Evolutionary conservation across 75 land plant species (phyloP), one percentile per base, ranked within the genome.

Genomic region (Larix kaempferi): DNA sequence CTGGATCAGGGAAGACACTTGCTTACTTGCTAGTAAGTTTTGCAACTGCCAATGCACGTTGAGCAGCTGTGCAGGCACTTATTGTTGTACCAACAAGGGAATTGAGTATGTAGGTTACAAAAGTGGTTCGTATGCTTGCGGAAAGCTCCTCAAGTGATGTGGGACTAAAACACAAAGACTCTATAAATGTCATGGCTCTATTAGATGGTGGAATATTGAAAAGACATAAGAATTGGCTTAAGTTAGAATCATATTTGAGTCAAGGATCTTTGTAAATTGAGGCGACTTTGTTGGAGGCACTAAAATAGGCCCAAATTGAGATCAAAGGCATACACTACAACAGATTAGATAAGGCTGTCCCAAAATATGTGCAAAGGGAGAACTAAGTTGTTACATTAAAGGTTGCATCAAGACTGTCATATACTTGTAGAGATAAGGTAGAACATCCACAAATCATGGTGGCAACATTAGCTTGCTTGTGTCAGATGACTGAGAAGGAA

Each of bases 21-120:
- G 88, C 93, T 29, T 95, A 91, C 76, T 82, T 95, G 22, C 62
- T 93, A 52, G 78, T 83, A 21, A 84, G 78, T 4, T 64, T 79
- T 56, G 55, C 75, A 13, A 73, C 62, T 56, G 52, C 78, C 67
- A 79, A 82, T 26, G 35, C 80, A 56, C 74, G 57, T 59, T 85
- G 89, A 81, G 87, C 94, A 41, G 90, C 97, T 64, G 91, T 96
- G 26, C 99, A 96, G 78, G 99, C 99, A 44, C 62, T 94, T 73
- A 90, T 96, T 52, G 91, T 97, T 13, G 98, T 97, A 44, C 99
- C 99, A 10, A 92, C 99, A 13, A 83, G 99, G 74, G 99, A 97
- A 78, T 87, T 97, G 78, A 98, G 98, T 10, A 97, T 97, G 79
- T 63, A 95, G 96, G 98, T 94, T 66, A 87, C 92, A 27, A 91